Evolutionary conservation across 495 filamentous ascomycete species (phyloP).

Genomic region (Astrothelium macrocarpum): DNA sequence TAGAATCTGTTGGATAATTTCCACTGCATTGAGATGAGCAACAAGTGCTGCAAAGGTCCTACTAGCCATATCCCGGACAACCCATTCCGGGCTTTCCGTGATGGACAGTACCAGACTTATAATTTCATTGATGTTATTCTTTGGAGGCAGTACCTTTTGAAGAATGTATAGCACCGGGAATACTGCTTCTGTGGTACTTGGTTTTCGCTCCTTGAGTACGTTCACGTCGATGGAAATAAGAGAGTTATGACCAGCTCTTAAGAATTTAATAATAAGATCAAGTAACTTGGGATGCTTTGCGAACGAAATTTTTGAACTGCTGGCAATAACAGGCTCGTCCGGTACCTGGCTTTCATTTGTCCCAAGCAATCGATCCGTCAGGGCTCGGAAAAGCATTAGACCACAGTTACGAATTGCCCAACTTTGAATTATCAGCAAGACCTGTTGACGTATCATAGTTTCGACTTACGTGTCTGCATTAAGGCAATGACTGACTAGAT

Average conservation of each 20-base stretch:
- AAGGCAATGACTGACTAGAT: conserved; percentile 63
- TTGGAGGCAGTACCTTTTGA: conserved; percentile 49
- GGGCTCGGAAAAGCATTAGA: conserved; percentile 73
- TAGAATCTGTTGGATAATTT: conserved; percentile 42
- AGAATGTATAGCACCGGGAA: conserved; percentile 86
- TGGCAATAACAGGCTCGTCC: conserved; percentile 21
- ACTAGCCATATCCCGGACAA: conserved; percentile 82
- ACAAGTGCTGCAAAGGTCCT: conserved; percentile 54
- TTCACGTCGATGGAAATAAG: background rate
- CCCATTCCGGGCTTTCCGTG: conserved; percentile 70
- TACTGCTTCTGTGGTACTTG: conserved; percentile 49
- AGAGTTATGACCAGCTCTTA: conserved; percentile 34
- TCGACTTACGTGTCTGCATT: conserved; percentile 48
- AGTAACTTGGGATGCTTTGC: conserved; percentile 64
- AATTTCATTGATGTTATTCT: conserved; percentile 35
- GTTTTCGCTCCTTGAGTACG: background rate
- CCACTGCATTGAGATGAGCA: conserved; percentile 30
- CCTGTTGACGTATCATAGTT: background rate
- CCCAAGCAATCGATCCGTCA: conserved; percentile 68
- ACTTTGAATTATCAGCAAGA: conserved; percentile 32
- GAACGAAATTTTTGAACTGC: conserved; percentile 45
- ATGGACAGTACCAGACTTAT: conserved; percentile 42
- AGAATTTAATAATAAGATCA: conserved; percentile 54
- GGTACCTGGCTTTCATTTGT: conserved; percentile 47
- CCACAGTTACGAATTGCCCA: conserved; percentile 94